A percentile compares a stretch with the other conserved stretches of the same genome.
These are phyloP conservation scores for Terfezia boudieri DNA, from an alignment of 495 filamentous ascomycete genomes.

Conservation along the genomic window DNA sequence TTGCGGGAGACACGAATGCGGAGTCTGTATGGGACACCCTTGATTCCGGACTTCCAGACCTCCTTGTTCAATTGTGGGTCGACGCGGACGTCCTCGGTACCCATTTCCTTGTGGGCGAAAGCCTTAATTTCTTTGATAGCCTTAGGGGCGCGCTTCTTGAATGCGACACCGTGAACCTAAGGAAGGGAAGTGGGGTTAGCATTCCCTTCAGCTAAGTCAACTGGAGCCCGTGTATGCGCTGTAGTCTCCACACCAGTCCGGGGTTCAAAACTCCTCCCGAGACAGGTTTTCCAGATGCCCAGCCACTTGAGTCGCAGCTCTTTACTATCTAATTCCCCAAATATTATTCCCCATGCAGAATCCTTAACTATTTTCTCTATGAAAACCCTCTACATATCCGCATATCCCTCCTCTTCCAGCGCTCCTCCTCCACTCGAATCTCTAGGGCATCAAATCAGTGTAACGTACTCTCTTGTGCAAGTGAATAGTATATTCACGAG, in stretches of 20 bases:
- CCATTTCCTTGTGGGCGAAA: constrained; percentile 87
- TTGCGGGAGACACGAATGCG: constrained; percentile 95
- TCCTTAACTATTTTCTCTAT: background rate
- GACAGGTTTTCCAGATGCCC: too few species aligned
- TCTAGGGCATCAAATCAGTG: constrained; percentile 3
- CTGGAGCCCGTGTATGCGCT: too few species aligned
- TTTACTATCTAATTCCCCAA: too few species aligned
- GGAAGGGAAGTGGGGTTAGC: background rate
- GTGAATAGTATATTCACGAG: constrained; percentile 99
- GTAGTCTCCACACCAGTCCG: too few species aligned
- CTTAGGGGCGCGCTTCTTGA: constrained; percentile 98
- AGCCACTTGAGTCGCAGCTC: too few species aligned
- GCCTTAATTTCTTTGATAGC: constrained; percentile 98
- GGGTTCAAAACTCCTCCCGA: too few species aligned
- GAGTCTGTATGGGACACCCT: constrained; percentile 90
- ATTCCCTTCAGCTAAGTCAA: constrained; percentile 1
- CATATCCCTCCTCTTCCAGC: background rate
- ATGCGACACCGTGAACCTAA: constrained; percentile 82
- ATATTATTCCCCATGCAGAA: too few species aligned
- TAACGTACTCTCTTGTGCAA: constrained; percentile 94
- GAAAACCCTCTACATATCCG: background rate
- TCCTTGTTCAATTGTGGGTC: constrained; percentile 99
- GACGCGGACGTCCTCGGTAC: constrained; percentile 89
- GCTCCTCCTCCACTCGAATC: constrained; percentile 10
- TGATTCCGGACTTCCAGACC: constrained; percentile 98